phyloP scores from a whole-genome alignment of 148 eudicot genomes.

The Dysphania ambrosioides region DNA sequence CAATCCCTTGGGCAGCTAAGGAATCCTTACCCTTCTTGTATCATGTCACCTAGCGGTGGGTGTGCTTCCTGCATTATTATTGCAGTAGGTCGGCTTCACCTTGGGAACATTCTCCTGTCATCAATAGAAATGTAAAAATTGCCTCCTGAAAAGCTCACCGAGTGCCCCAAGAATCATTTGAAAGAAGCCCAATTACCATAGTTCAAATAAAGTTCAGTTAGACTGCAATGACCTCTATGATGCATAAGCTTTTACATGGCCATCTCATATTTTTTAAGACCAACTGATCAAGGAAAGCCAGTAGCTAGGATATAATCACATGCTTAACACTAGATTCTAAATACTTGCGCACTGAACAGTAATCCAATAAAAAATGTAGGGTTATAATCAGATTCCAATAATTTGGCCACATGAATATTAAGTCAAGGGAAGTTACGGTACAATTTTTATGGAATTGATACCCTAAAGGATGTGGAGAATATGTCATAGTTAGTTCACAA shows the following conservation, averaged over 20 bases:
- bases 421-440: too few relatives aligned
- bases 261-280: neutral
- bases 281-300: neutral
- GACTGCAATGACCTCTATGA: neutral
- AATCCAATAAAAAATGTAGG: neutral
- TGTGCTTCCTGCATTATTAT: too few relatives aligned
- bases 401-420: too few relatives aligned
- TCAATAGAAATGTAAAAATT: too few relatives aligned
- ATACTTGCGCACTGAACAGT: neutral
- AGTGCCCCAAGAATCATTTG: slow-evolving; percentile 96
- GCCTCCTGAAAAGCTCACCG: slow-evolving; percentile 77
- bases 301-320: neutral
- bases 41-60: too few relatives aligned
- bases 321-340: neutral
- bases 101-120: too few relatives aligned
- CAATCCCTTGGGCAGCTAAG: too few relatives aligned
- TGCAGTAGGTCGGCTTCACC: too few relatives aligned
- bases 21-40: too few relatives aligned
- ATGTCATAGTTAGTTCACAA: too few relatives aligned
- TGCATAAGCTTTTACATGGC: slow-evolving; percentile 1
- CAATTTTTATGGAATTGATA: neutral
- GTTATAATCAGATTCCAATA: too few relatives aligned
- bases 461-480: too few relatives aligned
- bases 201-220: neutral
- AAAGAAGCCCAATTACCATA: slow-evolving; percentile 3